phyloP scores from a whole-genome alignment of 306 rosid species.

The Casuarina cunninghamiana region DNA sequence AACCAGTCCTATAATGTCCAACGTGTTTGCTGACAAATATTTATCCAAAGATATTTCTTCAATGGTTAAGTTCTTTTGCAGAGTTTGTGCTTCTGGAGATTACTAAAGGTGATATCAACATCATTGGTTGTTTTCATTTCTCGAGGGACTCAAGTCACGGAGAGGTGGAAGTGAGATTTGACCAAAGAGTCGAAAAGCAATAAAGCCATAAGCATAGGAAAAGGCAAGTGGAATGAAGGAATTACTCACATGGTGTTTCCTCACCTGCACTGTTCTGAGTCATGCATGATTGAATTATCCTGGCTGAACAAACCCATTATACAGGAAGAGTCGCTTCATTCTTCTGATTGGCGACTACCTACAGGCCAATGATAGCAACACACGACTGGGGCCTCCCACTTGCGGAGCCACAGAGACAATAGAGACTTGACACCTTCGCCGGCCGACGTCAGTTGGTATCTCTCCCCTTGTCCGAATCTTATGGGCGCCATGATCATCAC shows the following conservation, averaged over 20 bases:
- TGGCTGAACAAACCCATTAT: conserved; percentile 39
- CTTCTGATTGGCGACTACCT: conserved; percentile 45
- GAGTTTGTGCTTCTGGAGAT: conserved; percentile 18
- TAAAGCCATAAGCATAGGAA: conserved; percentile 29
- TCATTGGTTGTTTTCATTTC: conserved; percentile 19
- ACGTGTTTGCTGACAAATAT: too few species aligned
- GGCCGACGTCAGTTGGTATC: conserved; percentile 39
- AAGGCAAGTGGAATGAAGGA: conserved; percentile 37
- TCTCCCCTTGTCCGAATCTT: conserved; percentile 37
- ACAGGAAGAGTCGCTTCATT: conserved; percentile 42
- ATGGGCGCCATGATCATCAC: conserved; percentile 61
- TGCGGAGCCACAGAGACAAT: conserved; percentile 54
- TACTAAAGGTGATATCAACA: conserved; percentile 11
- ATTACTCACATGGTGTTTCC: conserved; percentile 33
- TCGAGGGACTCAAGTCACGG: conserved; percentile 12
- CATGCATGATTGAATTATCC: conserved; percentile 45
- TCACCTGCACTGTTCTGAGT: conserved; percentile 39
- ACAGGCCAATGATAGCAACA: conserved; percentile 52
- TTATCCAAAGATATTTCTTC: neutral
- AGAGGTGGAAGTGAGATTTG: conserved; percentile 30
- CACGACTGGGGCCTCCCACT: conserved; percentile 63
- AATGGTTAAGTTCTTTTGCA: neutral
- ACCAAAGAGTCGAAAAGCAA: conserved; percentile 25
- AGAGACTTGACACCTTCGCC: conserved; percentile 52
- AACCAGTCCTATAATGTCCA: too few species aligned